Conservation (phyloP, 306 rosid species). For the Dalbergia oliveri region DNA sequence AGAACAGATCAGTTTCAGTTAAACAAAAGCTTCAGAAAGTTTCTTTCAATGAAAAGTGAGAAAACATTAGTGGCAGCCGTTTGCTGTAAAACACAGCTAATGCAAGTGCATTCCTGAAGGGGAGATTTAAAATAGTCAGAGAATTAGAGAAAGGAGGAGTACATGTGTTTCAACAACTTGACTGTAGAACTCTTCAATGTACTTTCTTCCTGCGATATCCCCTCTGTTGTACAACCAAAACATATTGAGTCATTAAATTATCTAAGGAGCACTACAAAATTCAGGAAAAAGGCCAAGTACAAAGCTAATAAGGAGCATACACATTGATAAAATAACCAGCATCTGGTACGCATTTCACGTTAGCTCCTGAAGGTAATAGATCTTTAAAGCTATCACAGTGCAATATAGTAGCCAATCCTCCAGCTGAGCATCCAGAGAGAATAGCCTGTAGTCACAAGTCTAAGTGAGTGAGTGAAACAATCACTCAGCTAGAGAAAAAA, state of each 20-base stretch:
- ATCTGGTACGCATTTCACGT: constrained; percentile 82
- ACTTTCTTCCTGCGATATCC: constrained; percentile 70
- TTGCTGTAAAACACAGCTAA: neutral
- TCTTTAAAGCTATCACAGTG: constrained; percentile 76
- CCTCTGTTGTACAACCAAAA: constrained; percentile 54
- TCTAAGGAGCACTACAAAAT: neutral
- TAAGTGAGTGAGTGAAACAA: neutral
- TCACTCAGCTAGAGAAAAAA: neutral
- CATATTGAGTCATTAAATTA: constrained; percentile 11
- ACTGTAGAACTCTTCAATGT: constrained; percentile 57
- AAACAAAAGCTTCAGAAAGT: constrained; percentile 16
- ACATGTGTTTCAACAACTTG: constrained; percentile 83
- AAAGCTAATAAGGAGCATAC: constrained; percentile 54
- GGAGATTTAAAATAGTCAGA: neutral
- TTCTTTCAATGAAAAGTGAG: constrained; percentile 2
- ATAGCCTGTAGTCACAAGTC: constrained; percentile 65
- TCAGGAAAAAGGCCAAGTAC: neutral
- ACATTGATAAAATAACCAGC: constrained; percentile 83
- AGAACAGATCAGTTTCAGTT: constrained; percentile 1
- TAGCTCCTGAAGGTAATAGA: constrained; percentile 60
- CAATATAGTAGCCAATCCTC: constrained; percentile 85
- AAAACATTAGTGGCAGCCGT: neutral
- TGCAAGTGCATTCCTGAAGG: constrained; percentile 21
- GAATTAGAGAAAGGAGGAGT: constrained; percentile 34
- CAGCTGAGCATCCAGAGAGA: constrained; percentile 92